These are phyloP conservation scores for Scedosporium aurantiacum DNA, from an alignment of 2,329 filamentous ascomycete genomes.

Conservation along the genomic window DNA sequence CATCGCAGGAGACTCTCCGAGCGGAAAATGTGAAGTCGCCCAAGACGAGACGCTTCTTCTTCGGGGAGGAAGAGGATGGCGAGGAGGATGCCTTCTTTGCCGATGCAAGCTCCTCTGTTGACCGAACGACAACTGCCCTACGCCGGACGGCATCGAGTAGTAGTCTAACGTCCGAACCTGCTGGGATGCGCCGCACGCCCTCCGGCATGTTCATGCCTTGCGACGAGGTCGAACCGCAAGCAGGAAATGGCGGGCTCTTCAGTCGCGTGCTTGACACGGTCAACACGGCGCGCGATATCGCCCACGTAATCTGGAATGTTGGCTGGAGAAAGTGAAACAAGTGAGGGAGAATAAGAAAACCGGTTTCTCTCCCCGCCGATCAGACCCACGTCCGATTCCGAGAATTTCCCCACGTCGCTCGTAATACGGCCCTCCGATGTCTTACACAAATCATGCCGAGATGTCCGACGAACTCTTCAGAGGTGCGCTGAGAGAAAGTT, in stretches of 20 bases:
- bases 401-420: background rate
- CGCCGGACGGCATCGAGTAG: slow-evolving; percentile 36
- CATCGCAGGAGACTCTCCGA: slow-evolving; percentile 72
- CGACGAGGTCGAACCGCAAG: slow-evolving; percentile 55
- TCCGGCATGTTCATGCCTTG: slow-evolving; percentile 91
- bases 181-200: slow-evolving; percentile 62
- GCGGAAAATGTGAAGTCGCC: slow-evolving; percentile 34
- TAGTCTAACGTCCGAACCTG: slow-evolving; percentile 39
- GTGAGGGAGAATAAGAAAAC: no score
- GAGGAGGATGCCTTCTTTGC: slow-evolving; percentile 9
- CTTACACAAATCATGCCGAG: no score
- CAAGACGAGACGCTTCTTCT: slow-evolving; percentile 53
- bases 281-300: slow-evolving; percentile 60
- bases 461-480: background rate
- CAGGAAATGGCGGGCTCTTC: slow-evolving; percentile 53
- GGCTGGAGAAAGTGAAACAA: slow-evolving; percentile 43
- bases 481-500: background rate
- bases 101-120: slow-evolving; percentile 10
- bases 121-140: slow-evolving; percentile 18
- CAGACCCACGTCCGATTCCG: slow-evolving; percentile 2
- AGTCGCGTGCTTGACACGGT: slow-evolving; percentile 73
- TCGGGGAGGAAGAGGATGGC: slow-evolving; percentile 31
- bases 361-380: no score
- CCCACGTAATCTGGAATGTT: slow-evolving; percentile 62
- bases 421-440: no score